These are phyloP conservation scores for Notholithocarpus densiflorus DNA, from an alignment of 306 rosid species.

Conservation along the genomic window DNA sequence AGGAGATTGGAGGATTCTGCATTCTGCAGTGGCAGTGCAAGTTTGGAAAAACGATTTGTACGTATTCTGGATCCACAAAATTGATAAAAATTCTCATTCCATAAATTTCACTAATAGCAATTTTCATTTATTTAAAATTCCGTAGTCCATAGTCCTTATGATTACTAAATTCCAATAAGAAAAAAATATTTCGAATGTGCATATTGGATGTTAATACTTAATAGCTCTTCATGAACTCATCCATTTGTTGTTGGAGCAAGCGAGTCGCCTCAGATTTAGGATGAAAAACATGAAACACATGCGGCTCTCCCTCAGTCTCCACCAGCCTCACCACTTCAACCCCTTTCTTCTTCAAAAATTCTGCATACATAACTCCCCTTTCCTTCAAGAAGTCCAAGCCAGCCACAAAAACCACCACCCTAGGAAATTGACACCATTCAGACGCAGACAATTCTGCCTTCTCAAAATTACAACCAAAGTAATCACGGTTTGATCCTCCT, in stretches of 20 bases:
- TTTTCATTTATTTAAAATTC: not conserved
- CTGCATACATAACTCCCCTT: conserved; percentile 72
- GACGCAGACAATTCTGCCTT: conserved; percentile 21
- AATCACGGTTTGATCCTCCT: conserved; percentile 41
- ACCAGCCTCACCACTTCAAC: conserved; percentile 50
- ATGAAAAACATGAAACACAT: conserved; percentile 52
- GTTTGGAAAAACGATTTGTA: not conserved
- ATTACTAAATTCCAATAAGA: not conserved
- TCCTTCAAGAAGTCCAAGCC: conserved; percentile 70
- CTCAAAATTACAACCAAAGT: conserved; percentile 65
- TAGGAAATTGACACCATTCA: conserved; percentile 57
- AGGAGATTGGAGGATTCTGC: not conserved
- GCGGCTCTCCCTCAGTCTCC: conserved; percentile 53
- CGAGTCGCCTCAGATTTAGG: conserved; percentile 59
- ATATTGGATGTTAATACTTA: conserved; percentile 20
- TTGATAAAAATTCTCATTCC: not conserved
- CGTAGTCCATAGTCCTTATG: not conserved
- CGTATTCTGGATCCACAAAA: not conserved
- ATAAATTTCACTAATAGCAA: not conserved
- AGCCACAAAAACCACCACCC: conserved; percentile 67
- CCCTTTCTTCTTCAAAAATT: conserved; percentile 50
- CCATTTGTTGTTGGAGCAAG: conserved; percentile 62
- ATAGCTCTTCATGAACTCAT: conserved; percentile 43
- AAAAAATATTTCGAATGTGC: not conserved
- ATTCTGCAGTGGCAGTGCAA: not conserved